Evolutionary conservation across 225 moss, liverwort and hornwort species (phyloP), one percentile per base, ranked within the genome.

Genomic region (Takakia lepidozioides): DNA sequence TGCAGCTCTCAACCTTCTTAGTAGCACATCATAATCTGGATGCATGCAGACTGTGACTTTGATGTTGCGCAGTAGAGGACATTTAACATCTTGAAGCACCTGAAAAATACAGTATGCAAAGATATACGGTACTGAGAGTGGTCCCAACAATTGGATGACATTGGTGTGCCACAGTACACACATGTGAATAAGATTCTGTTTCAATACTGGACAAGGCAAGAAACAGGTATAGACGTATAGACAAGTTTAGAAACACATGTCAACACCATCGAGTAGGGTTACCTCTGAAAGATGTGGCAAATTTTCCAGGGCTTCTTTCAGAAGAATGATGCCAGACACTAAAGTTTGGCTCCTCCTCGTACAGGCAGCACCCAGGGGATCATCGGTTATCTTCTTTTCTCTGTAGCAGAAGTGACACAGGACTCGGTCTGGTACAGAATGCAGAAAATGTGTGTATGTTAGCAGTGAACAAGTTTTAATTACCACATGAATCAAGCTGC

Each of bases 361-460:
- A 56, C 54, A 86, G 30, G 56, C 19, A 34, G 24, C 15, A n/a
- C 47, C 36, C 13, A 56, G 24, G 47, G 74, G 46, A 43, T 63
- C 59, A 47, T 62, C 55, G 15, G 54, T 51, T 25, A 62, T 67
- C 20, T 65, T 84, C 44, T 58, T 61, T 57, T 32, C 32, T 32
- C 71, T 83, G 73, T 85, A 77, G 69, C 90, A 98, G 46, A 84
- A 89, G 50, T 68, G 84, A 55, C 79, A 89, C 36, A 98, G 82
- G 25, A 90, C 62, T 27, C 73, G 80, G 62, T 90, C 90, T 95
- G 60, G 52, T n/a, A n/a, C n/a, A n/a, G n/a, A n/a, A n/a, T n/a
- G n/a, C n/a, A n/a, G n/a, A n/a, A n/a, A n/a, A n/a, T n/a, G n/a
- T n/a, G n/a, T n/a, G n/a, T n/a, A n/a, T n/a, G n/a, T n/a, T n/a